Evolutionary conservation across 345 rosid species (phyloP), one percentile per base, ranked within the genome.

Genomic region (Xanthoceras sorbifolium): DNA sequence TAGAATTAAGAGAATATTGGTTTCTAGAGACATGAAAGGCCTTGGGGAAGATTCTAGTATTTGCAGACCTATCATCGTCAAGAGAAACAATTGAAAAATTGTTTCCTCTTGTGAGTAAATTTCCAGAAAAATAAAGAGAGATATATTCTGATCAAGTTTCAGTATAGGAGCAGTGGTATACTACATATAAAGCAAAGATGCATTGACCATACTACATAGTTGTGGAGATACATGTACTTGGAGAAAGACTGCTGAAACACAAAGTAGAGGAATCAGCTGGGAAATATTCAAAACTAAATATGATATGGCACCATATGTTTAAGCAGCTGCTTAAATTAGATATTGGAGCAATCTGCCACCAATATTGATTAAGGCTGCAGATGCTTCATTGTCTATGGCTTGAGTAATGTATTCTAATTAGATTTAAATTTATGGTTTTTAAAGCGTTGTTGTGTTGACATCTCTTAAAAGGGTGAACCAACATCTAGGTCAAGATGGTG

Each of bases 1-100:
- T n/a, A n/a, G n/a, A n/a, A n/a, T n/a, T n/a, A n/a, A n/a, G 85
- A 62, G 48, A 34, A 17, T 11, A 23, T 23, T 44, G 12, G 54
- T 5, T 67, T 25, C 9, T 12, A 40, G 2, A 34, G 11, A 65
- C 50, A n/a, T 18, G 69, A 34, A 36, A 10, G 69, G 15, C 22
- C 69, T 9, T 2, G 29, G 63, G 11, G 63, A 9, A 57, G 7
- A 22, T 57, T 57, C 63, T n/a, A 23, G 63, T 57, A 57, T 57
- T 20, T 52, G 6, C n/a, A 3, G 17, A 20, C 17, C 6, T 18
- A 18, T 55, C 26, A 20, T 55, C 26, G 6, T 2, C 61, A 5
- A 55, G 26, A 22, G 23, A 55, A 55, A 9, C 18, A 20, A 3
- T 9, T 7, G 25, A n/a, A 20, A 32, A 28, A 64, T 18, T 0